phyloP scores from a whole-genome alignment of 495 filamentous ascomycete species.

The Neurospora discreta region DNA sequence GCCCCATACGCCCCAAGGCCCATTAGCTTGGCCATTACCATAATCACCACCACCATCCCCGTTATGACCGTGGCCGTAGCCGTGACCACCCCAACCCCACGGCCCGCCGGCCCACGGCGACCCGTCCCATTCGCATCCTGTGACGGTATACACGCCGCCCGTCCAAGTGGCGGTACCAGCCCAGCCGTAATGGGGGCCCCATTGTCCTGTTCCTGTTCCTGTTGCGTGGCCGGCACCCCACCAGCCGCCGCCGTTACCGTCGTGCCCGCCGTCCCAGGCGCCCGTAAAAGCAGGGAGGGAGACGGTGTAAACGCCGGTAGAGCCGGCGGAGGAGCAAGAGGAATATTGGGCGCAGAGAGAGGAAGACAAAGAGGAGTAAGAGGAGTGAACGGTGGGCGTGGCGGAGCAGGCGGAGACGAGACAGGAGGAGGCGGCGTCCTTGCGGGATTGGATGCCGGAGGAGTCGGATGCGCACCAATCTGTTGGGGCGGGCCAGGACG shows the following conservation, averaged over 20 bases:
- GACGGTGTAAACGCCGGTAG: slow-evolving; percentile 31
- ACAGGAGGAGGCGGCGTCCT: slow-evolving; percentile 21
- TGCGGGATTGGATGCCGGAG: not conserved
- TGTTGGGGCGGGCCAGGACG: slow-evolving; percentile 33
- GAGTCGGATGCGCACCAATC: slow-evolving; percentile 27
- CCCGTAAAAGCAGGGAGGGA: slow-evolving; percentile 30
- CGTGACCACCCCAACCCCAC: slow-evolving; percentile 31
- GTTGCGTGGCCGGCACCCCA: no score
- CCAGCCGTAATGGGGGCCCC: slow-evolving; percentile 2
- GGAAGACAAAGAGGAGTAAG: slow-evolving; percentile 29
- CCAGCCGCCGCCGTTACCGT: slow-evolving; percentile 1
- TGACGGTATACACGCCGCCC: slow-evolving; percentile 35
- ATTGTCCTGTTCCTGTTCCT: not conserved
- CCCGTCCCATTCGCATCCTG: slow-evolving; percentile 34
- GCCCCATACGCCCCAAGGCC: slow-evolving; percentile 36
- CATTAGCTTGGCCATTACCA: not conserved
- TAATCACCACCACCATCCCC: slow-evolving; percentile 15
- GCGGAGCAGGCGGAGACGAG: slow-evolving; percentile 27
- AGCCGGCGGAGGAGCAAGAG: slow-evolving; percentile 28
- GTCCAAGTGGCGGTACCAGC: slow-evolving; percentile 23
- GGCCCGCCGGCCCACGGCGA: slow-evolving; percentile 38
- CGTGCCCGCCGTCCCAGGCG: slow-evolving; percentile 21
- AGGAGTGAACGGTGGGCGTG: slow-evolving; percentile 26
- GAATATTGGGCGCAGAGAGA: slow-evolving; percentile 29
- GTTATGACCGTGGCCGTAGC: no score